Percentiles rank a stretch among this genome's conserved stretches.
Evolutionary conservation across 208 protist genomes (phyloP).

Genomic region (Sergeia podlipaevii): DNA sequence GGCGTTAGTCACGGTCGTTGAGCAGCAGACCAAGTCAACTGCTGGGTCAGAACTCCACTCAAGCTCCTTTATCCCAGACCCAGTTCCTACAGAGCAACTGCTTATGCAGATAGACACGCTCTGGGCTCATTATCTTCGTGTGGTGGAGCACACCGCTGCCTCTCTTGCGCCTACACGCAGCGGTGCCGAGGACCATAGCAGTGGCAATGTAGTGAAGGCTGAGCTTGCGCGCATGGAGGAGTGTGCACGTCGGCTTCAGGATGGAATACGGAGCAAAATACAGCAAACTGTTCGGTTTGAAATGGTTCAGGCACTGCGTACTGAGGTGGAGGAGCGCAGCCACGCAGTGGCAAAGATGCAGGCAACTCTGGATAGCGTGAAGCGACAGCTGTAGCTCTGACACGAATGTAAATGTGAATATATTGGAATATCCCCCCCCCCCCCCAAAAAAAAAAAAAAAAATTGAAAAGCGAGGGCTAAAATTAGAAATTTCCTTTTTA

Average conservation of each 20-base stretch:
- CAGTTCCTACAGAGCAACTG: too few species aligned
- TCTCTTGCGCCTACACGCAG: not conserved
- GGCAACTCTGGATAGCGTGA: conserved; percentile 26
- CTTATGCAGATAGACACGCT: too few species aligned
- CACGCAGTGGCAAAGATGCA: conserved; percentile 43
- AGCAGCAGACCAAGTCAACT: too few species aligned
- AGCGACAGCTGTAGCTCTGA: conserved; percentile 16
- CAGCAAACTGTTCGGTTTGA: conserved; percentile 46
- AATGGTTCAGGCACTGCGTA: conserved; percentile 37
- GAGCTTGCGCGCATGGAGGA: conserved; percentile 12
- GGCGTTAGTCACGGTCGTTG: too few species aligned
- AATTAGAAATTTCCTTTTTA: not conserved
- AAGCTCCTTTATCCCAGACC: too few species aligned
- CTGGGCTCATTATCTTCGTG: too few species aligned
- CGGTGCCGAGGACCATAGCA: not conserved
- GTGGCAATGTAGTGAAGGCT: not conserved
- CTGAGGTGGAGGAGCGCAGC: conserved; percentile 40
- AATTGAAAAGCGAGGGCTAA: not conserved
- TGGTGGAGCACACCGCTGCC: too few species aligned
- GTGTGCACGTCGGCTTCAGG: conserved; percentile 33
- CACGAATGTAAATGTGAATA: not conserved
- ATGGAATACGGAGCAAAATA: conserved; percentile 63
- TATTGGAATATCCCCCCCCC: too few species aligned
- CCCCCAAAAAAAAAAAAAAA: conserved; percentile 3
- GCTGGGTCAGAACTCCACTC: too few species aligned